These are phyloP conservation scores for Vigna reflexopilosa DNA, from an alignment of 306 rosid genomes.

Conservation along the genomic window DNA sequence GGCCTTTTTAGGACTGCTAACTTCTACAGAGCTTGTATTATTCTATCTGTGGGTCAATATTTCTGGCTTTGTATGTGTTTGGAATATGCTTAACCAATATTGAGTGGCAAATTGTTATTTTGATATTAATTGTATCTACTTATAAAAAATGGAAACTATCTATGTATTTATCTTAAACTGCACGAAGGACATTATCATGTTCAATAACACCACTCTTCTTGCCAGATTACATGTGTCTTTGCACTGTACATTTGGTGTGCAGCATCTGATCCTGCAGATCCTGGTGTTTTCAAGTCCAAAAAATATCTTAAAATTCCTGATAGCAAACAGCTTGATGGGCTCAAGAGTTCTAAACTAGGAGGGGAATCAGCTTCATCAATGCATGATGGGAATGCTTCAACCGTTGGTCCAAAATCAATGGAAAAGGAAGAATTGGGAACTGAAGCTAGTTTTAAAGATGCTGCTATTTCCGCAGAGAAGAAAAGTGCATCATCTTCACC, in stretches of 20 bases:
- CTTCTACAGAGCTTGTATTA: conserved; percentile 1
- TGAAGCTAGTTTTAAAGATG: conserved; percentile 60
- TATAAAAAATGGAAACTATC: conserved; percentile 9
- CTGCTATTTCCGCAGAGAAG: conserved; percentile 47
- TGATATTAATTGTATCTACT: neutral
- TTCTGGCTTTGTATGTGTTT: conserved; percentile 33
- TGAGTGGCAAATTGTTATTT: conserved; percentile 13
- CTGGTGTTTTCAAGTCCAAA: conserved; percentile 93
- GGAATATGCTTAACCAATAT: conserved; percentile 1
- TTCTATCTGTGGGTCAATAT: neutral
- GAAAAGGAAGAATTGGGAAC: conserved; percentile 60
- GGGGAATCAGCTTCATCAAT: conserved; percentile 73
- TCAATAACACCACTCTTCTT: conserved; percentile 45
- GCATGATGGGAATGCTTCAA: conserved; percentile 63
- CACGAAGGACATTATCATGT: conserved; percentile 19
- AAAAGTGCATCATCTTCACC: conserved; percentile 50
- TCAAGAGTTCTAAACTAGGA: conserved; percentile 67
- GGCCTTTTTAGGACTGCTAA: neutral
- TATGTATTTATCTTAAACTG: conserved; percentile 9
- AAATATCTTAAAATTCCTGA: conserved; percentile 74
- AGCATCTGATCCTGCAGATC: conserved; percentile 97
- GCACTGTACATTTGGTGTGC: conserved; percentile 97
- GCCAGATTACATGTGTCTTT: conserved; percentile 86
- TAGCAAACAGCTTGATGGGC: conserved; percentile 55
- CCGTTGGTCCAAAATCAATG: conserved; percentile 63